Evolutionary conservation across 176 grass and related monocot species (phyloP).

Genomic region (Rhipidocladum racemiflorum): DNA sequence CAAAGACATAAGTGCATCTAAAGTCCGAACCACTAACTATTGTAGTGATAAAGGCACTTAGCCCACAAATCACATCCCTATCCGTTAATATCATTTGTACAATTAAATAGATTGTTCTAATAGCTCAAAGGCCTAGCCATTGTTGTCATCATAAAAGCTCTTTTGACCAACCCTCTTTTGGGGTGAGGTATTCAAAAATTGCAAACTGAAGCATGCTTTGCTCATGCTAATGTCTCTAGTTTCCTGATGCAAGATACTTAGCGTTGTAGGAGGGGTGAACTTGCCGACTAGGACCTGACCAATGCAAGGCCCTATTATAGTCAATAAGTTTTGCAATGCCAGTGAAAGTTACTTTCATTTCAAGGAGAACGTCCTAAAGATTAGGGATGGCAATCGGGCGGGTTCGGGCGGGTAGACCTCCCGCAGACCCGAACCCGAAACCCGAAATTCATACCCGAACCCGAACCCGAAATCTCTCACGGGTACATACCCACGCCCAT

Average conservation of each 20-base stretch:
- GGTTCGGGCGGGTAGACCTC: too few relatives aligned
- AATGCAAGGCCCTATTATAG: background rate
- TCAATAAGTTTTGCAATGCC: background rate
- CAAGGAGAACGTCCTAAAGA: background rate
- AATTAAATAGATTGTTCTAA: slow-evolving; percentile 37
- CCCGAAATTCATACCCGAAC: too few relatives aligned
- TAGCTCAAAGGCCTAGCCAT: slow-evolving; percentile 26
- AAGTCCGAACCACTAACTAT: slow-evolving; percentile 42
- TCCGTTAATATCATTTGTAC: slow-evolving; percentile 46
- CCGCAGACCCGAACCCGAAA: too few relatives aligned
- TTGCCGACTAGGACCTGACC: slow-evolving; percentile 34
- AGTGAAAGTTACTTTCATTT: slow-evolving; percentile 19
- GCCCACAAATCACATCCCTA: slow-evolving; percentile 45
- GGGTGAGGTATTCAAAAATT: slow-evolving; percentile 19
- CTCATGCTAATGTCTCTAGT: slow-evolving; percentile 33
- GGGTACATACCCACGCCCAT: too few relatives aligned
- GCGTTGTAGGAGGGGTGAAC: slow-evolving; percentile 40
- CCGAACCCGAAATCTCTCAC: too few relatives aligned
- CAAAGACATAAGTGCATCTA: slow-evolving; percentile 36
- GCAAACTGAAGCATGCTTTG: background rate
- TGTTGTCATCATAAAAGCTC: slow-evolving; percentile 38
- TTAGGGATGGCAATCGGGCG: too few relatives aligned
- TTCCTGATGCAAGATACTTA: slow-evolving; percentile 41
- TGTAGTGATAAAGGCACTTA: slow-evolving; percentile 37
- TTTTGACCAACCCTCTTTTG: slow-evolving; percentile 10